These are phyloP conservation scores for Brassica carinata DNA, from an alignment of 345 rosid genomes.

Conservation along the genomic window DNA sequence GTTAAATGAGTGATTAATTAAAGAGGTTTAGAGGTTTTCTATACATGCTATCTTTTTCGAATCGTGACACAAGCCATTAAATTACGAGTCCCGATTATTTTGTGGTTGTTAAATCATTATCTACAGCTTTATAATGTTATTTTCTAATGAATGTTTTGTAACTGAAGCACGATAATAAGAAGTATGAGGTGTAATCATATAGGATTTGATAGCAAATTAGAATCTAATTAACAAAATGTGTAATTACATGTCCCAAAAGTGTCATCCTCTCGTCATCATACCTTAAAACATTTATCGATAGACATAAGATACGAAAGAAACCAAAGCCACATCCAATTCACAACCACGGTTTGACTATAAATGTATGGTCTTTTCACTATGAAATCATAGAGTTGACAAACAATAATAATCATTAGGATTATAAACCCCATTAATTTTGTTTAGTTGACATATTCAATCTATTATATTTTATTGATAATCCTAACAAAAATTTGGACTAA, in stretches of 20 bases:
- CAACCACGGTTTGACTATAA: slow-evolving; percentile 17
- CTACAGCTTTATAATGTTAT: background rate
- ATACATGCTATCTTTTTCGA: background rate
- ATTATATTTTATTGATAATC: background rate
- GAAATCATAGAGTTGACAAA: background rate
- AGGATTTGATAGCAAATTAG: background rate
- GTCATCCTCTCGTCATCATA: slow-evolving; percentile 26
- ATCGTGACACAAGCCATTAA: background rate
- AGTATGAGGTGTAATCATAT: background rate
- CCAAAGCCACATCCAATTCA: background rate
- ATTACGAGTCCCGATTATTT: background rate
- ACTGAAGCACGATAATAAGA: background rate
- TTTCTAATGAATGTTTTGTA: background rate
- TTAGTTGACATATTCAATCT: background rate
- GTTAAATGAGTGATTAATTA: background rate
- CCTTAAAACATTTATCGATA: background rate
- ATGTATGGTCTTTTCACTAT: background rate
- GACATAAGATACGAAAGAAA: background rate
- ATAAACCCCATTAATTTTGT: background rate
- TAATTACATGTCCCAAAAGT: slow-evolving; percentile 2
- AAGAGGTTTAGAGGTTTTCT: background rate
- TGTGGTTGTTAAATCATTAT: background rate
- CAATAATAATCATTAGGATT: background rate
- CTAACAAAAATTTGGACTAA: background rate
- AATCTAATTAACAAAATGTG: background rate